These are phyloP conservation scores for Trichomonas gallinae DNA, from an alignment of 208 protist genomes.

Conservation along the genomic window DNA sequence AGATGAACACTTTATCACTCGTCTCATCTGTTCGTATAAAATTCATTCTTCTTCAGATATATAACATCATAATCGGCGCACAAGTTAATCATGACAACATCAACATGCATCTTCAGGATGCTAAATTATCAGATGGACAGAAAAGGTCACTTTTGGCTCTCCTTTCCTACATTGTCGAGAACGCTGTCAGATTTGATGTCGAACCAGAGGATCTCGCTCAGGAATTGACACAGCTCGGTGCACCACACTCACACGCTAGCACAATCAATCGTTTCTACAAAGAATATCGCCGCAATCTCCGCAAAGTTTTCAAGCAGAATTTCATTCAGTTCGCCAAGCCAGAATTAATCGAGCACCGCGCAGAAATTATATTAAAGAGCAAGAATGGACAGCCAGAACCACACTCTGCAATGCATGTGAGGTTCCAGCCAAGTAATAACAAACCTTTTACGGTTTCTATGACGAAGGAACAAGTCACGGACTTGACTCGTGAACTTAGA, in stretches of 20 bases:
- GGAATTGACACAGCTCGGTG: background rate
- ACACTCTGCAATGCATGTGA: background rate
- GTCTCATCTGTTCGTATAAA: slow-evolving; percentile 1
- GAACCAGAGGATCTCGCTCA: slow-evolving; percentile 5
- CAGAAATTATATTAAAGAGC: background rate
- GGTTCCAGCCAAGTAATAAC: background rate
- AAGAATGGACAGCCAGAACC: background rate
- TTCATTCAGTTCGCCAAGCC: background rate
- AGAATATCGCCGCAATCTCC: background rate
- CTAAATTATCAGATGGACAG: background rate
- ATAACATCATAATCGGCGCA: background rate
- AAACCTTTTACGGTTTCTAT: background rate
- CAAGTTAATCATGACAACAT: background rate
- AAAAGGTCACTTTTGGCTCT: background rate
- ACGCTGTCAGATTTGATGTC: background rate
- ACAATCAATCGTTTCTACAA: background rate
- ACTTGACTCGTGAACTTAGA: background rate
- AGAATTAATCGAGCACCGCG: background rate
- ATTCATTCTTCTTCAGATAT: background rate
- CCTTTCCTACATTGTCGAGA: background rate
- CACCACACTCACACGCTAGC: background rate
- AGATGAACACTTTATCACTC: background rate
- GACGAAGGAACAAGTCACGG: background rate
- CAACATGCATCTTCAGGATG: background rate
- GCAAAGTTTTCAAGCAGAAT: background rate